Evolutionary conservation across 2,329 filamentous ascomycete species (phyloP).

Genomic region (Pseudogymnoascus sp.): DNA sequence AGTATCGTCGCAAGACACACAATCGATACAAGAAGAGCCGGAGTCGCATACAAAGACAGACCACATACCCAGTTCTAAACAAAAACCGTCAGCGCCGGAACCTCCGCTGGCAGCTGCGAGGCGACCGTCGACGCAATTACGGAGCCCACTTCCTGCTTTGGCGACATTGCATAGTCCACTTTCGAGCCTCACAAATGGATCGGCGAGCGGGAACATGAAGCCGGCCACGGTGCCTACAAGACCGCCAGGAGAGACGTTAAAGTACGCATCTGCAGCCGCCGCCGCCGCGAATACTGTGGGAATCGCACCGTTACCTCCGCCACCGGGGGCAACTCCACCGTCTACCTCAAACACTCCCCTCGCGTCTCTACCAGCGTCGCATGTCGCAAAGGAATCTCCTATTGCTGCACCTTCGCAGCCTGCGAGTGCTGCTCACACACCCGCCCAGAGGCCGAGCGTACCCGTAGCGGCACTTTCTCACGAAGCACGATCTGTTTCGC

Average conservation of each 20-base stretch:
- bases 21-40: slow-evolving; percentile 81
- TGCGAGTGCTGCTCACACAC: slow-evolving; percentile 25
- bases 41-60: slow-evolving; percentile 47
- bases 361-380: slow-evolving; percentile 36
- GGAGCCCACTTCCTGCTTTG: slow-evolving; percentile 86
- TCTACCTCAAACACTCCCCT: slow-evolving; percentile 33
- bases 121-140: slow-evolving; percentile 80
- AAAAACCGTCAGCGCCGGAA: slow-evolving; percentile 50
- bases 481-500: slow-evolving; percentile 29
- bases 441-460: slow-evolving; percentile 30
- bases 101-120: slow-evolving; percentile 47
- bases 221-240: slow-evolving; percentile 79
- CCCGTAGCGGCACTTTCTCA: slow-evolving; percentile 30
- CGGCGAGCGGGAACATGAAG: slow-evolving; percentile 68
- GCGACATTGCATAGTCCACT: slow-evolving; percentile 78
- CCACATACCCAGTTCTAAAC: slow-evolving; percentile 39
- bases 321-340: slow-evolving; percentile 57
- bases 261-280: slow-evolving; percentile 93
- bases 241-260: slow-evolving; percentile 80
- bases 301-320: slow-evolving; percentile 86
- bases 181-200: slow-evolving; percentile 52
- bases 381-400: slow-evolving; percentile 50
- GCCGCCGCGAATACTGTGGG: slow-evolving; percentile 89
- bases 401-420: slow-evolving; percentile 41
- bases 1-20: slow-evolving; percentile 89